Conservation (phyloP, 176 grass and related monocot genomes). For the Melocanna baccifera region DNA sequence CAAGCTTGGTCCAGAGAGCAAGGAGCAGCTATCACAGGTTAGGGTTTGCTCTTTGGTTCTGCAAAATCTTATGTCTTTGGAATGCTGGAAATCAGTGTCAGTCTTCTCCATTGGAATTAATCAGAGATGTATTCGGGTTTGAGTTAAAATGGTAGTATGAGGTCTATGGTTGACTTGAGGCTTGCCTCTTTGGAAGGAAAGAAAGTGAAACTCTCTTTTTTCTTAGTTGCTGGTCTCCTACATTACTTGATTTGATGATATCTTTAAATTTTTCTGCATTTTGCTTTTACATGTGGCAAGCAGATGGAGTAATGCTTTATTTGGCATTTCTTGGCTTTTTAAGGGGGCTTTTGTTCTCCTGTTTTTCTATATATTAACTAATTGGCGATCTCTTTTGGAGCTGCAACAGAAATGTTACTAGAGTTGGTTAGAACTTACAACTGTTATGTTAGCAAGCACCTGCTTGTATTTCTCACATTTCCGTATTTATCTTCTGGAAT, state of each 20-base stretch:
- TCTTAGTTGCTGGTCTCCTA: not conserved
- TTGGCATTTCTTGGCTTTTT: not conserved
- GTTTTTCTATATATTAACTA: constrained; percentile 18
- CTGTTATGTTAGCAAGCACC: constrained; percentile 12
- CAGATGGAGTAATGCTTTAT: not conserved
- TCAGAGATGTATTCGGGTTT: constrained; percentile 6
- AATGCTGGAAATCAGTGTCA: not conserved
- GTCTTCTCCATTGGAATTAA: not conserved
- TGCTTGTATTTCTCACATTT: constrained; percentile 1
- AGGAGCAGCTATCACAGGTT: constrained; percentile 93
- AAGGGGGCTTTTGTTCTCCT: not conserved
- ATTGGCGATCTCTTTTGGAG: not conserved
- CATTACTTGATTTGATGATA: constrained; percentile 13
- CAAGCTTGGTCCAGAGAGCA: constrained; percentile 59
- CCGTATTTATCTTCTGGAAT: not conserved
- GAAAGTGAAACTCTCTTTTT: not conserved
- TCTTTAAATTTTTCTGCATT: constrained; percentile 9
- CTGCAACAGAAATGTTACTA: not conserved
- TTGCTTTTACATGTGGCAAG: constrained; percentile 16
- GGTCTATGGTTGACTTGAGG: not conserved
- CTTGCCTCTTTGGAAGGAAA: not conserved
- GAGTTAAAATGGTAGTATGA: constrained; percentile 19
- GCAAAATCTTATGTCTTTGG: constrained; percentile 5
- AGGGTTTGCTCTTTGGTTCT: constrained; percentile 37
- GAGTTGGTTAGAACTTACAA: constrained; percentile 3